phyloP scores from a whole-genome alignment of 768 basidiomycete genomes.

The Megacollybia marginata region DNA sequence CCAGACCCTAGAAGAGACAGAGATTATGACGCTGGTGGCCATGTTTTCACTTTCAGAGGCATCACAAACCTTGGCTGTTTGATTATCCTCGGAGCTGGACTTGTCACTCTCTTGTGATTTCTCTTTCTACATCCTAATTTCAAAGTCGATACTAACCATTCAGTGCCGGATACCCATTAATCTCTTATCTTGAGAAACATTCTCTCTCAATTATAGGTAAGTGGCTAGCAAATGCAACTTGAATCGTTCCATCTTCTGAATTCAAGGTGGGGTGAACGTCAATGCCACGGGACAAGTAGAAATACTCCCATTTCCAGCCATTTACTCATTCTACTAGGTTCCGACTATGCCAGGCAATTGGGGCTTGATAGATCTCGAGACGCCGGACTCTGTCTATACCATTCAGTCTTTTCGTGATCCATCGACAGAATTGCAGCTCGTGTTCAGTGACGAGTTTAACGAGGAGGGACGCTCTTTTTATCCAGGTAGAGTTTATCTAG shows the following conservation, averaged over 20 bases:
- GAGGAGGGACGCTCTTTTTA: conserved; percentile 73
- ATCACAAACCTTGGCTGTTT: conserved; percentile 68
- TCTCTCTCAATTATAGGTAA: conserved; percentile 44
- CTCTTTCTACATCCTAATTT: conserved; percentile 8
- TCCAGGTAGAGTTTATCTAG: conserved; percentile 28
- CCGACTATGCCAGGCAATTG: conserved; percentile 55
- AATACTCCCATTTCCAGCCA: background rate
- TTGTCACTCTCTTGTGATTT: conserved; percentile 55
- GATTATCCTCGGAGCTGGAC: conserved; percentile 40
- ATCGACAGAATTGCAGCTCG: conserved; percentile 49
- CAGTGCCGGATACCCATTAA: conserved; percentile 59
- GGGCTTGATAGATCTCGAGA: conserved; percentile 71
- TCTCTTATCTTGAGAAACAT: conserved; percentile 45
- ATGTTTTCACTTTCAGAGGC: conserved; percentile 63
- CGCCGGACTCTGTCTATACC: conserved; percentile 54
- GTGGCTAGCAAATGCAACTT: conserved; percentile 46
- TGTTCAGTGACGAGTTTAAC: conserved; percentile 90
- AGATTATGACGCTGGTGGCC: conserved; percentile 54
- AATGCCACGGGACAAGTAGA: conserved; percentile 67
- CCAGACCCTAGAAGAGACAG: conserved; percentile 60
- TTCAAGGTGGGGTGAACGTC: conserved; percentile 51
- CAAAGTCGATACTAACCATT: background rate
- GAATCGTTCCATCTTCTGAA: conserved; percentile 13
- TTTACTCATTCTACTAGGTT: conserved; percentile 27
- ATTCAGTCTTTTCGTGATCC: conserved; percentile 47